These are phyloP conservation scores for Niebla homalea DNA, from an alignment of 495 filamentous ascomycete genomes.

Conservation along the genomic window DNA sequence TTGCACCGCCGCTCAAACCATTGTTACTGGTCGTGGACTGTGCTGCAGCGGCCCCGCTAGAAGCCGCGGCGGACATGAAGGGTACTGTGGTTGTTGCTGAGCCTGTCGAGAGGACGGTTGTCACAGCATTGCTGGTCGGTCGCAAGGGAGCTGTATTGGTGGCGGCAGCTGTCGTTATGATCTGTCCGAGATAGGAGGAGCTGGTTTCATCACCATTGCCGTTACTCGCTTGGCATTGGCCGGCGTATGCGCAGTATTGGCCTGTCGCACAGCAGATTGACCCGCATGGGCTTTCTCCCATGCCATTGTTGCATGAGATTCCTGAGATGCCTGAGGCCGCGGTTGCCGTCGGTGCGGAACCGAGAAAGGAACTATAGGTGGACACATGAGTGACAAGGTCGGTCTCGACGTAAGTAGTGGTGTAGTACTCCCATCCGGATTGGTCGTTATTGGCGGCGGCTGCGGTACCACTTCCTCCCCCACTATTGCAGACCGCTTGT, in stretches of 20 bases:
- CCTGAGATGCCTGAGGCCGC: conserved; percentile 27
- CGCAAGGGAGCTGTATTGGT: conserved; percentile 43
- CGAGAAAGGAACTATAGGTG: conserved; percentile 45
- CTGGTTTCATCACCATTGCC: conserved; percentile 24
- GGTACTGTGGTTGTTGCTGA: conserved; percentile 44
- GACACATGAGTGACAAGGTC: conserved; percentile 51
- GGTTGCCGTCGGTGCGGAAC: conserved; percentile 11
- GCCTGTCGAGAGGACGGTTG: conserved; percentile 41
- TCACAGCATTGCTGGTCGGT: conserved; percentile 50
- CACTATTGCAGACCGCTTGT: conserved; percentile 41
- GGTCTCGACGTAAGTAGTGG: conserved; percentile 58
- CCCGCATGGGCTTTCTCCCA: conserved; percentile 57
- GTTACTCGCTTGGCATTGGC: conserved; percentile 31
- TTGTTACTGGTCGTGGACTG: conserved; percentile 27
- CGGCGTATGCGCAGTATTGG: conserved; percentile 47
- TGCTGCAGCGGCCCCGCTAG: conserved; percentile 32
- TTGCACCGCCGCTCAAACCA: conserved; percentile 67
- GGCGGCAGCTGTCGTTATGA: conserved; percentile 18
- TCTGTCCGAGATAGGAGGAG: conserved; percentile 18
- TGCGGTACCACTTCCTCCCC: conserved; percentile 16
- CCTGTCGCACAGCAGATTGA: conserved; percentile 57
- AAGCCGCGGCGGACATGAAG: conserved; percentile 39
- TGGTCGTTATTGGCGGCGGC: conserved; percentile 16
- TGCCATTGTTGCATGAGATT: conserved; percentile 41
- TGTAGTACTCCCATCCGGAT: conserved; percentile 47